Conservation (phyloP, 345 rosid species). For the Durio zibethinus region DNA sequence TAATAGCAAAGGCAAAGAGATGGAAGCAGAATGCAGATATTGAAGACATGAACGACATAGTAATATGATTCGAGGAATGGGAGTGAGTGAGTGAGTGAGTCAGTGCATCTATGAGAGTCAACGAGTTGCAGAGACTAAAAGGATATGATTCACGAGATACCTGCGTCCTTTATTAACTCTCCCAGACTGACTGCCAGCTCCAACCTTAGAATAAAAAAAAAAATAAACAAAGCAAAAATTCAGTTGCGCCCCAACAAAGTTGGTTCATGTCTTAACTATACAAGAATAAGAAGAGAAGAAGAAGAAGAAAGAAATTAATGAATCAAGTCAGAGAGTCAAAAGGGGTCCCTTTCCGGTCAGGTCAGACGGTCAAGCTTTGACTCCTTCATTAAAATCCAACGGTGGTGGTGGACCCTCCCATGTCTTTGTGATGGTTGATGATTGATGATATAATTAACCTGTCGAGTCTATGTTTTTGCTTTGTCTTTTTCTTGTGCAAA, state of each 20-base stretch:
- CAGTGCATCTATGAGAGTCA: slow-evolving; percentile 23
- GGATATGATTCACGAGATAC: slow-evolving; percentile 32
- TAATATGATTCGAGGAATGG: background rate
- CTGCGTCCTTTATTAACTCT: slow-evolving; percentile 5
- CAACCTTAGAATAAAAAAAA: background rate
- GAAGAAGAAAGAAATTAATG: slow-evolving; percentile 17
- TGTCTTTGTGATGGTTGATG: background rate
- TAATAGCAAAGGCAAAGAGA: background rate
- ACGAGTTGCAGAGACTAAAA: slow-evolving; percentile 19
- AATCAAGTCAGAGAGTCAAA: slow-evolving; percentile 55
- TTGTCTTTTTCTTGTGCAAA: background rate
- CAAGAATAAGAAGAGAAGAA: background rate
- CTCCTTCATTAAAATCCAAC: slow-evolving; percentile 44
- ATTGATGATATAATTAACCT: background rate
- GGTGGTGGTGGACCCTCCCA: slow-evolving; percentile 57
- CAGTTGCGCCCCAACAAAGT: background rate
- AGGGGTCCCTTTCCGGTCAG: slow-evolving; percentile 12
- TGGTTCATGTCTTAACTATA: background rate
- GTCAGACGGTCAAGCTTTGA: slow-evolving; percentile 49
- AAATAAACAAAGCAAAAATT: background rate
- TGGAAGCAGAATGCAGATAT: background rate
- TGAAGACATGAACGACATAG: slow-evolving; percentile 8
- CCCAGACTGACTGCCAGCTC: background rate
- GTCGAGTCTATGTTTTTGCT: background rate
- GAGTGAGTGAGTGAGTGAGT: background rate